Percentiles rank a stretch among this genome's conserved stretches.
Conservation (phyloP, 352 stramenopile genomes). For the Globisporangium yorkense region DNA sequence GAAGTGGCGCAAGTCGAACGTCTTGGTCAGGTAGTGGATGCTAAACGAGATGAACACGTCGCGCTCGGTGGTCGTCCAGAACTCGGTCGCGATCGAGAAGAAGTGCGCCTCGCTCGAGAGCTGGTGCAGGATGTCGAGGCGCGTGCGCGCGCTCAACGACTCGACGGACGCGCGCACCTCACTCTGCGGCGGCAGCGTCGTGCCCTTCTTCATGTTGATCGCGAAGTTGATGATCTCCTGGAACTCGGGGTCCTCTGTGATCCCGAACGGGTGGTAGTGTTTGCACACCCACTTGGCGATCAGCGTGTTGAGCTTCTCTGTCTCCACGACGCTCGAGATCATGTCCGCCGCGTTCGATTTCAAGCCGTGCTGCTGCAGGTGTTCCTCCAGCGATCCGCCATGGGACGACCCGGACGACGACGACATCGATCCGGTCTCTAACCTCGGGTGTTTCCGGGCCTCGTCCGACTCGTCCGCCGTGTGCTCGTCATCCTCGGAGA, state of each 20-base stretch:
- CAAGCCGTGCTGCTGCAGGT: background rate
- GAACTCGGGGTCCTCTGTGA: constrained; percentile 38
- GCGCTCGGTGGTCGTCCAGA: constrained; percentile 38
- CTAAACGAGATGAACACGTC: constrained; percentile 45
- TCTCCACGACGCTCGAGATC: constrained; percentile 28
- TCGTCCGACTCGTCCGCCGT: constrained; percentile 10
- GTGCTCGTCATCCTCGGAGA: constrained; percentile 8
- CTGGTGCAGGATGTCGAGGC: constrained; percentile 35
- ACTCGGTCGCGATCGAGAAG: constrained; percentile 38
- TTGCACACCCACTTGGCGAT: constrained; percentile 45
- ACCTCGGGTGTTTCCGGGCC: constrained; percentile 5
- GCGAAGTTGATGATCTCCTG: constrained; percentile 39
- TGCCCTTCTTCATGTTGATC: constrained; percentile 25
- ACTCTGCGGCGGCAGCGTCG: constrained; percentile 27
- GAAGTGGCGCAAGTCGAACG: constrained; percentile 35
- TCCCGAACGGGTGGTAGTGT: constrained; percentile 36
- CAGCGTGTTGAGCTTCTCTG: constrained; percentile 33
- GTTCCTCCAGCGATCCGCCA: background rate
- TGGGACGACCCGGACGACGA: constrained; percentile 2
- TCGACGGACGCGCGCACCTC: constrained; percentile 37
- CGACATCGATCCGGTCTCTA: background rate
- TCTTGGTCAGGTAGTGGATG: constrained; percentile 38
- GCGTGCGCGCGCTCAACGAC: constrained; percentile 33
- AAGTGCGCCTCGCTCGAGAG: constrained; percentile 39
- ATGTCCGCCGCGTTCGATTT: constrained; percentile 6